These are phyloP conservation scores for Dothidotthia symphoricarpi DNA, from an alignment of 2,329 filamentous ascomycete species.

Conservation along the genomic window DNA sequence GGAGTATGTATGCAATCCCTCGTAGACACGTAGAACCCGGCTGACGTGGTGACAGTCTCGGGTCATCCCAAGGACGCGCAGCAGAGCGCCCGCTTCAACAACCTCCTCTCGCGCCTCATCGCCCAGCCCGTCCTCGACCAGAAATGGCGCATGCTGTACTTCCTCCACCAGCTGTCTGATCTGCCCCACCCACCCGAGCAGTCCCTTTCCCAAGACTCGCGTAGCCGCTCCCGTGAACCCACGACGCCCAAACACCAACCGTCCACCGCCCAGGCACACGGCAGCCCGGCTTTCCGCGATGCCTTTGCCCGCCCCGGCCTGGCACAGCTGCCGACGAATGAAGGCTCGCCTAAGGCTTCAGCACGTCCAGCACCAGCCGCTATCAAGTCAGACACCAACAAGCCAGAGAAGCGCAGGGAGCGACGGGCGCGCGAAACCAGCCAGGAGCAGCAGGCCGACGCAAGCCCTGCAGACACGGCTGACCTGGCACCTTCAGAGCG, in stretches of 20 bases:
- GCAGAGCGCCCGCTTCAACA: conserved; percentile 77
- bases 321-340: conserved; percentile 38
- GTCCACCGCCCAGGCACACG: conserved; percentile 8
- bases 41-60: conserved; percentile 54
- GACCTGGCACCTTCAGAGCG: conserved; percentile 44
- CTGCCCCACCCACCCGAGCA: conserved; percentile 30
- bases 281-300: conserved; percentile 42
- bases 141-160: conserved; percentile 95
- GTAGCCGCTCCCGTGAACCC: conserved; percentile 21
- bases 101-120: conserved; percentile 83
- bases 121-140: conserved; percentile 89
- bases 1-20: conserved; percentile 44
- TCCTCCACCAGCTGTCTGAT: conserved; percentile 80
- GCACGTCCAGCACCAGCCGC: conserved; percentile 15
- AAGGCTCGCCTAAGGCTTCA: conserved; percentile 30
- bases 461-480: conserved; percentile 6
- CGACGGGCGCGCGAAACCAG: conserved; percentile 21
- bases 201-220: conserved; percentile 11
- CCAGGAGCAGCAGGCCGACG: conserved; percentile 27
- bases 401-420: conserved; percentile 28
- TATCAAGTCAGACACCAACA: conserved; percentile 25
- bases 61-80: conserved; percentile 69
- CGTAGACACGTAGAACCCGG: neutral
- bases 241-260: conserved; percentile 28
- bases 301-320: conserved; percentile 50